These are phyloP conservation scores for Coleophoma crateriformis DNA, from an alignment of 2,329 filamentous ascomycete genomes.

Conservation along the genomic window DNA sequence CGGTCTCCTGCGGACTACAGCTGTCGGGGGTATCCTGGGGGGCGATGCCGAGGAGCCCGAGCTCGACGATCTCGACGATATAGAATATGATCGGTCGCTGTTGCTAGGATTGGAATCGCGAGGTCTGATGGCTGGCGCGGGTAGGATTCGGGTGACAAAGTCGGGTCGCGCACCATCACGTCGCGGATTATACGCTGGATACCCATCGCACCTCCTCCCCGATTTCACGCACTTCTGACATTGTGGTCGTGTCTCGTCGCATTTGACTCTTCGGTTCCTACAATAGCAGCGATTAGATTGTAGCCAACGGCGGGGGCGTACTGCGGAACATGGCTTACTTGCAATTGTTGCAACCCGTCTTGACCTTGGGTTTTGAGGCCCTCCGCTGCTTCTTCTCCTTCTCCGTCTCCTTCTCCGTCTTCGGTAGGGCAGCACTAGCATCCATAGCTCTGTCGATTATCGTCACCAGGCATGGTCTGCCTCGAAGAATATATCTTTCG, in stretches of 20 bases:
- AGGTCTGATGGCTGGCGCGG: neutral
- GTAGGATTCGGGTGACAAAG: neutral
- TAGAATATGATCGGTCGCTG: conserved; percentile 1
- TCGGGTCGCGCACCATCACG: conserved; percentile 1
- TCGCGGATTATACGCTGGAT: conserved; percentile 32
- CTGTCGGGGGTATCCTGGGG: neutral
- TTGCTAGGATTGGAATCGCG: neutral
- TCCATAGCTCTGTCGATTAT: neutral
- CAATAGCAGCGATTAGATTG: neutral
- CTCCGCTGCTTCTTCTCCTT: conserved; percentile 9
- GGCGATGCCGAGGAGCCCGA: conserved; percentile 7
- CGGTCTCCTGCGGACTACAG: neutral
- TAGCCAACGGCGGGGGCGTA: conserved; percentile 1
- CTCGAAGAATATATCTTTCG: neutral
- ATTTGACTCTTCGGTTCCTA: conserved; percentile 59
- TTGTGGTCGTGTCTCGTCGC: conserved; percentile 56
- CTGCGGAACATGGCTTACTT: conserved; percentile 44
- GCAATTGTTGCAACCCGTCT: conserved; percentile 63
- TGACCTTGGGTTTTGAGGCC: conserved; percentile 45
- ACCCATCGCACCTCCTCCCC: conserved; percentile 54
- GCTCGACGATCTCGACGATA: conserved; percentile 3
- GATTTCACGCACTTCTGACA: conserved; percentile 56
- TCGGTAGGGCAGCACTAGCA: neutral
- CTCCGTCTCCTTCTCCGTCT: neutral
- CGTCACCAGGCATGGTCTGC: neutral